Evolutionary conservation across 2,329 filamentous ascomycete genomes (phyloP), one percentile per base, ranked within the genome.

Genomic region (Periconia digitata): DNA sequence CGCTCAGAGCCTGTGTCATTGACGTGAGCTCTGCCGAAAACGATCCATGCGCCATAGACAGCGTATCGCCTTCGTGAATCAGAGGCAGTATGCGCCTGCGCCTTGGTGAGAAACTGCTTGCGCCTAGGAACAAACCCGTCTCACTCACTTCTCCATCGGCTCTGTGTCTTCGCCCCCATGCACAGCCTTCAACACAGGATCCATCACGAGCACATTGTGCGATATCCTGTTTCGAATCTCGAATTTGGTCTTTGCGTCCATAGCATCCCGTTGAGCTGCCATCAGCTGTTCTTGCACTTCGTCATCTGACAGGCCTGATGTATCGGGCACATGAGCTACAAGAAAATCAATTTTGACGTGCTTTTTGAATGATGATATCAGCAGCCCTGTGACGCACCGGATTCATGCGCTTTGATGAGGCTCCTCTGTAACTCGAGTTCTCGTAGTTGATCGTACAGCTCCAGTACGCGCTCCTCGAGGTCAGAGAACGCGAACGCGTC

Each of bases 181-280:
- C 34, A 92, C 84, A 6, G 90, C 86, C 62, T 88, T 89, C 48
- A 95, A 75, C 35, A 89, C 84, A 7, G 90, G 89, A 60, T 90
- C 86, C 47, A 85, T 85, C 58, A 84, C 83, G 56, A 94, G 72
- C 44, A 89, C 83, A 40, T 80, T 84, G 52, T 87, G 83, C 18
- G 85, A 77, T 18, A 89, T 84, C 51, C 84, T 84, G 66, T 86
- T 86, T 54, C 84, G 84, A 47, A 92, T 76, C 35, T 83, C 79
- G 69, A 89, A 89, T 49, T 79, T 79, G 46, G 88, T 85, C 63
- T 85, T 84, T 21, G 88, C 83, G 58, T 90, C 81, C 23, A 92
- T 76, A 18, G 89, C 79, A 43, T 85, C 84, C 45, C 79, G 77
- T 68, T 90, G 84, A 6, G 84, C 83, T 44, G 64, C 60, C 49